Evolutionary conservation across 2,329 filamentous ascomycete genomes (phyloP).

Genomic region (Metarhizium humberi): DNA sequence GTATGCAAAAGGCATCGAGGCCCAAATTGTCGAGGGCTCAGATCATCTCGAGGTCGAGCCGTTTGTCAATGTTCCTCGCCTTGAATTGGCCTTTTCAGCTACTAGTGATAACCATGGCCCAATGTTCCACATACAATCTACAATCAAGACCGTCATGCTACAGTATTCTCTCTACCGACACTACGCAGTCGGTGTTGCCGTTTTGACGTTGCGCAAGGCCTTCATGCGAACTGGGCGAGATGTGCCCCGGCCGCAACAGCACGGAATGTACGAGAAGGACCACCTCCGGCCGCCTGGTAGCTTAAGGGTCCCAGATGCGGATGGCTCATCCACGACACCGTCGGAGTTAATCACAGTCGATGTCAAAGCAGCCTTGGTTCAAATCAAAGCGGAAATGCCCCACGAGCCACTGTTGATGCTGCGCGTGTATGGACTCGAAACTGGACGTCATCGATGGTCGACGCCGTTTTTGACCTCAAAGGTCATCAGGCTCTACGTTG

Average conservation of each 20-base stretch:
- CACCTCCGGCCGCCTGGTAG: slow-evolving; percentile 26
- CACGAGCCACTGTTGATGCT: slow-evolving; percentile 86
- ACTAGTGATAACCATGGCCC: slow-evolving; percentile 79
- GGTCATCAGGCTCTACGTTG: slow-evolving; percentile 76
- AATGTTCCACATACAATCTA: slow-evolving; percentile 77
- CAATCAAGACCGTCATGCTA: slow-evolving; percentile 67
- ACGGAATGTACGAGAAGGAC: slow-evolving; percentile 15
- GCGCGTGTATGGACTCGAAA: slow-evolving; percentile 74
- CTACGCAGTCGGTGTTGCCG: slow-evolving; percentile 78
- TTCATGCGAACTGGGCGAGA: slow-evolving; percentile 48
- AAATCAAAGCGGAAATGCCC: slow-evolving; percentile 83
- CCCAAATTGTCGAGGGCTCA: slow-evolving; percentile 78
- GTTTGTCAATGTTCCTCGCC: slow-evolving; percentile 76
- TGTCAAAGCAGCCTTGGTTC: slow-evolving; percentile 69
- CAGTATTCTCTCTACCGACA: slow-evolving; percentile 93
- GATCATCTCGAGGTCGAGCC: slow-evolving; percentile 79
- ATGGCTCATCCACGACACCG: slow-evolving; percentile 21
- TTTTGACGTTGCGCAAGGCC: slow-evolving; percentile 62
- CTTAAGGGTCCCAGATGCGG: slow-evolving; percentile 16
- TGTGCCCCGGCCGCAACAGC: slow-evolving; percentile 21
- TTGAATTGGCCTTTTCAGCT: slow-evolving; percentile 80
- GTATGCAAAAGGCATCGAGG: slow-evolving; percentile 76
- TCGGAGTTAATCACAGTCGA: slow-evolving; percentile 73
- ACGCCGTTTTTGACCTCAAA: slow-evolving; percentile 71
- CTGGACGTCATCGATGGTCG: slow-evolving; percentile 79